phyloP scores from a whole-genome alignment of 805 yeast species.

The Metschnikowia dekortorum region DNA sequence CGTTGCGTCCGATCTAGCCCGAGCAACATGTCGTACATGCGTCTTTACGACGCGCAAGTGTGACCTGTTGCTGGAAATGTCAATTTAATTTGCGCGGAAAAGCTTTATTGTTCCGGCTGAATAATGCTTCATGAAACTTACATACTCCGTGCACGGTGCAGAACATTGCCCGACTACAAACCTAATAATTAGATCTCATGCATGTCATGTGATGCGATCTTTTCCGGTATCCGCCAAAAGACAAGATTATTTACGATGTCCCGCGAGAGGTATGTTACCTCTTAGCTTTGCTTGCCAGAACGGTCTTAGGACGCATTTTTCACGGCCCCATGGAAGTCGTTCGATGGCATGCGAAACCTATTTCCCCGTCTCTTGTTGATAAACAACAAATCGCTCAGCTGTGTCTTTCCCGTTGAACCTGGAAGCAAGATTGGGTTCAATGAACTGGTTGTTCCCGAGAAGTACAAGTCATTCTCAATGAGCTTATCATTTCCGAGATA shows the following conservation, averaged over 20 bases:
- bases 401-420: slow-evolving; percentile 13
- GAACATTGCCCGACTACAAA: too few species aligned
- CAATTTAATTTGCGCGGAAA: neutral
- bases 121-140: neutral
- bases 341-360: neutral
- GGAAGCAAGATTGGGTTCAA: slow-evolving; percentile 16
- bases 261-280: neutral
- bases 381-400: slow-evolving; percentile 45
- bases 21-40: neutral
- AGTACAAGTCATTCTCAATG: slow-evolving; percentile 54
- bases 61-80: neutral
- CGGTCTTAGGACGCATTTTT: neutral
- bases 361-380: slow-evolving; percentile 44
- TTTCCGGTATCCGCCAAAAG: too few species aligned
- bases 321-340: neutral
- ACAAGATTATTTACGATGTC: neutral
- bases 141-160: too few species aligned
- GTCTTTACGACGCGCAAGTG: neutral
- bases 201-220: too few species aligned
- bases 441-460: slow-evolving; percentile 34
- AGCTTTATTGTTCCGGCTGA: neutral
- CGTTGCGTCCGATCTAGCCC: slow-evolving; percentile 2
- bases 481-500: slow-evolving; percentile 74
- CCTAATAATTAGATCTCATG: too few species aligned
- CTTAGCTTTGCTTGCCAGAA: neutral